Evolutionary conservation across 176 grass and related monocot genomes (phyloP).

Genomic region (Oryza longistaminata): DNA sequence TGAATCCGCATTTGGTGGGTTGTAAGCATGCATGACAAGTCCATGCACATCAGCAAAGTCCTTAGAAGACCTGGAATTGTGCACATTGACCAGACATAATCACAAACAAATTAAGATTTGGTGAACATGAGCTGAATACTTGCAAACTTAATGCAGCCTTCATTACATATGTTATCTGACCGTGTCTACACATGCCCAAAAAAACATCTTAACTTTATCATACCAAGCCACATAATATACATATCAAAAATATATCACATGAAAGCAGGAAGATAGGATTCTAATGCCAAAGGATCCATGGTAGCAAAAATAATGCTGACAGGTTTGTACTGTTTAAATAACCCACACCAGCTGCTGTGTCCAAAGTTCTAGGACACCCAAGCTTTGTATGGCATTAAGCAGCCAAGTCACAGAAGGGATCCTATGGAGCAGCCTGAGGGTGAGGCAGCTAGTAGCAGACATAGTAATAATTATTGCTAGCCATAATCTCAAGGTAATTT

Average conservation of each 20-base stretch:
- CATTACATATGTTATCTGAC: background rate
- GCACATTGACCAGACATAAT: slow-evolving; percentile 56
- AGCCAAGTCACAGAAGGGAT: background rate
- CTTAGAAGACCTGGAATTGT: slow-evolving; percentile 87
- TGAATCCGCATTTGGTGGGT: slow-evolving; percentile 67
- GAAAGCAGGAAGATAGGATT: slow-evolving; percentile 36
- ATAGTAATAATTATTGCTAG: background rate
- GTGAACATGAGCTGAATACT: slow-evolving; percentile 27
- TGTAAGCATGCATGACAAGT: slow-evolving; percentile 87
- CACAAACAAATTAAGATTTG: slow-evolving; percentile 50
- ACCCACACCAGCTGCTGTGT: background rate
- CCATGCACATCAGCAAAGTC: slow-evolving; percentile 89
- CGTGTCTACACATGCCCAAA: slow-evolving; percentile 27
- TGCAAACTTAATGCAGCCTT: slow-evolving; percentile 20
- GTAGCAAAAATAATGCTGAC: slow-evolving; percentile 8
- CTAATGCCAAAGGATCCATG: slow-evolving; percentile 12
- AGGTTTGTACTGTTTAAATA: slow-evolving; percentile 9
- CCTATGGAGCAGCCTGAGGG: background rate
- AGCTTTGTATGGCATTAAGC: slow-evolving; percentile 4
- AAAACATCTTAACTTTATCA: background rate
- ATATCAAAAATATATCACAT: background rate
- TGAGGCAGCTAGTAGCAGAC: background rate
- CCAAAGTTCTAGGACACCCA: background rate
- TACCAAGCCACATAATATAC: slow-evolving; percentile 17
- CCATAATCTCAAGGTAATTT: background rate